phyloP scores from a whole-genome alignment of 2,329 filamentous ascomycete species.

The Calonectria henricotiae region DNA sequence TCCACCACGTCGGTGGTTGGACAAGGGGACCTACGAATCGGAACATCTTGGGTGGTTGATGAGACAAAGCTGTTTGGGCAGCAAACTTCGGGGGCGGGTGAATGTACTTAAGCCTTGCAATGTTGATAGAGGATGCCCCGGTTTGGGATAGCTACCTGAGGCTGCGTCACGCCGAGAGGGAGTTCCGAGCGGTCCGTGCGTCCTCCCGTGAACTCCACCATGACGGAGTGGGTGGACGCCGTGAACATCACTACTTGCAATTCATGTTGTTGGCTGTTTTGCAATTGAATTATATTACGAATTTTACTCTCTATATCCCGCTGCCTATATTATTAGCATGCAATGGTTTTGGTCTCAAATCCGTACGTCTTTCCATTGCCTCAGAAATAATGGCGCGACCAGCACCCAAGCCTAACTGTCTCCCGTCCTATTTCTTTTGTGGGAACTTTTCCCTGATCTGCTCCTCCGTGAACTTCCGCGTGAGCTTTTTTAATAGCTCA shows the following conservation, averaged over 20 bases:
- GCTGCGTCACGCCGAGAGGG: slow-evolving; percentile 49
- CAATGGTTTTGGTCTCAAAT: not conserved
- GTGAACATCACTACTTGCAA: slow-evolving; percentile 13
- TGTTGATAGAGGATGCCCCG: slow-evolving; percentile 48
- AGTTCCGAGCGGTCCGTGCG: slow-evolving; percentile 47
- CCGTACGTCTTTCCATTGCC: not conserved
- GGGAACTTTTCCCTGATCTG: slow-evolving; percentile 48
- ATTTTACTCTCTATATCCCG: not conserved
- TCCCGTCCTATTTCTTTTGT: slow-evolving; percentile 31
- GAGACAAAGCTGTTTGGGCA: slow-evolving; percentile 19
- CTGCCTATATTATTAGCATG: not conserved
- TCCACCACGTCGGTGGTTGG: no score
- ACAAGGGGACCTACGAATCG: slow-evolving; percentile 61
- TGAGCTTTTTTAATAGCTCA: slow-evolving; percentile 47
- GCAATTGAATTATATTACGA: not conserved
- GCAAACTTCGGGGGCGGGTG: slow-evolving; percentile 24
- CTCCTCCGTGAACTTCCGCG: slow-evolving; percentile 49
- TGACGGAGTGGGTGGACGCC: slow-evolving; percentile 12
- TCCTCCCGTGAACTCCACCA: slow-evolving; percentile 30
- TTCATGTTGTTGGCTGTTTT: not conserved
- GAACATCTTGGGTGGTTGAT: slow-evolving; percentile 60
- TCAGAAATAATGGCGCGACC: not conserved
- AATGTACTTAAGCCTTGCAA: slow-evolving; percentile 33
- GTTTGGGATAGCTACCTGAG: slow-evolving; percentile 53
- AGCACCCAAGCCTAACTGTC: not conserved